These are phyloP conservation scores for Aureobasidium sp. DNA, from an alignment of 2,329 filamentous ascomycete species.

Conservation along the genomic window DNA sequence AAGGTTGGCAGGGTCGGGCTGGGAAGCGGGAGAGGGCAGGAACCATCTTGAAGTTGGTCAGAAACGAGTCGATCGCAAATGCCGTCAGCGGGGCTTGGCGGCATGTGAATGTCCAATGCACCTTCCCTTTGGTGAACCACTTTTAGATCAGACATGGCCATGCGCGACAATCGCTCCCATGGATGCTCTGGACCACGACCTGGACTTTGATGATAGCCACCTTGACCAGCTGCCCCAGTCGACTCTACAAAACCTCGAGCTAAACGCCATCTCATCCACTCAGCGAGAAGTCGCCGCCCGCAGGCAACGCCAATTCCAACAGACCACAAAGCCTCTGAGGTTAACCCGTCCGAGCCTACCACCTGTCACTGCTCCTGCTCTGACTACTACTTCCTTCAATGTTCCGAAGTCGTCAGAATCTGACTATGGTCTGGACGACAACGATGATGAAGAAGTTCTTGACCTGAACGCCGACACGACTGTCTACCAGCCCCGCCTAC, in stretches of 20 bases:
- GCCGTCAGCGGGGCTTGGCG: slow-evolving; percentile 9
- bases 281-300: slow-evolving; percentile 30
- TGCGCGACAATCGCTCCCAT: slow-evolving; percentile 18
- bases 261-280: slow-evolving; percentile 47
- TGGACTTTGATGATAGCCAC: slow-evolving; percentile 52
- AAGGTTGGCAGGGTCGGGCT: slow-evolving; percentile 8
- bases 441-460: slow-evolving; percentile 50
- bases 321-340: slow-evolving; percentile 1
- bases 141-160: neutral
- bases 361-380: neutral
- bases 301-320: slow-evolving; percentile 1
- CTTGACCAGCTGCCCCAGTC: slow-evolving; percentile 51
- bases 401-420: slow-evolving; percentile 31
- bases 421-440: slow-evolving; percentile 45
- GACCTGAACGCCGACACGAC: slow-evolving; percentile 47
- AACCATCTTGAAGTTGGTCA: neutral
- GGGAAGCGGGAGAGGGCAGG: neutral
- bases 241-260: slow-evolving; percentile 50
- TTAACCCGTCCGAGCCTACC: slow-evolving; percentile 3
- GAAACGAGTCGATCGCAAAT: neutral
- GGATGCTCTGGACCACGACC: slow-evolving; percentile 42
- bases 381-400: neutral
- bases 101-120: slow-evolving; percentile 6
- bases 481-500: slow-evolving; percentile 28
- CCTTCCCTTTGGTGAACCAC: neutral